Percentiles rank a stretch among this genome's conserved stretches.
Evolutionary conservation across 2,329 filamentous ascomycete species (phyloP).

Genomic region (Alternaria alternata): DNA sequence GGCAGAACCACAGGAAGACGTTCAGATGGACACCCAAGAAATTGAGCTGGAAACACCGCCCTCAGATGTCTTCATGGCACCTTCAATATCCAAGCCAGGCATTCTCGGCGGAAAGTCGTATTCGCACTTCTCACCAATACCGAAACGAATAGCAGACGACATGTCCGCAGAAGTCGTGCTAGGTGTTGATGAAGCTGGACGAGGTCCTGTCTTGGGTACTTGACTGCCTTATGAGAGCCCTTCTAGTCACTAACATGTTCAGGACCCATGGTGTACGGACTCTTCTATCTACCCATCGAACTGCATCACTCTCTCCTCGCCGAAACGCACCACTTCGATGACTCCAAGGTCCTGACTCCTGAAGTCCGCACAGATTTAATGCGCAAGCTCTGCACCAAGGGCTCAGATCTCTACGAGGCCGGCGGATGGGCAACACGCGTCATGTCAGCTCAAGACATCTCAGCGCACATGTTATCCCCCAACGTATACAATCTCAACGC

Average conservation of each 20-base stretch:
- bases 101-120: constrained; percentile 57
- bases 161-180: constrained; percentile 72
- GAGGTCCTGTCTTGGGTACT: constrained; percentile 88
- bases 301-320: constrained; percentile 77
- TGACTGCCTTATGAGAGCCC: constrained; percentile 39
- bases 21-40: constrained; percentile 47
- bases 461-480: constrained; percentile 76
- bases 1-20: constrained; percentile 39
- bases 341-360: constrained; percentile 90
- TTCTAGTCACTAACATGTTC: constrained; percentile 47
- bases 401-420: constrained; percentile 63
- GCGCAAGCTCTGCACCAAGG: constrained; percentile 73
- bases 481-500: constrained; percentile 87
- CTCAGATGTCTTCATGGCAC: constrained; percentile 56
- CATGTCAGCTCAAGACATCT: constrained; percentile 85
- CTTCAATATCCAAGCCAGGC: constrained; percentile 53
- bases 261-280: constrained; percentile 72
- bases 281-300: constrained; percentile 75
- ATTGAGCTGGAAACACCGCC: constrained; percentile 48
- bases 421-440: constrained; percentile 87
- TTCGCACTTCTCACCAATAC: constrained; percentile 58
- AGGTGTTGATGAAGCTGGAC: constrained; percentile 92
- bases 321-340: constrained; percentile 84
- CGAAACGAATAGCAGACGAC: constrained; percentile 50
- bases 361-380: constrained; percentile 77